These are phyloP conservation scores for Camellia japonica DNA, from an alignment of 148 eudicot species.

Conservation along the genomic window DNA sequence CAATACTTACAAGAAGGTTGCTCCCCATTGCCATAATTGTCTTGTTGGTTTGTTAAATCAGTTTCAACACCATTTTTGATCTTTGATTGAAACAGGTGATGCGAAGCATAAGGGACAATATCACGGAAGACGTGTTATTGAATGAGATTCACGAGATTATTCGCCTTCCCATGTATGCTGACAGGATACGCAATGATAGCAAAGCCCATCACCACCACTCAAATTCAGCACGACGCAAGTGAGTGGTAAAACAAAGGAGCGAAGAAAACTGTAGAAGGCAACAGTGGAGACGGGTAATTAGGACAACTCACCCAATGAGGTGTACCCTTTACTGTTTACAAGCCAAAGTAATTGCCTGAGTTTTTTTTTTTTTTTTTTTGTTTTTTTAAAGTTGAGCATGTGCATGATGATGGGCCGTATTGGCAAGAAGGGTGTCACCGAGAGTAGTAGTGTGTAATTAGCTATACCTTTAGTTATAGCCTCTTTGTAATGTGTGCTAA, in stretches of 20 bases:
- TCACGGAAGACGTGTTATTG: conserved; percentile 73
- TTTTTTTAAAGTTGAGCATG: background rate
- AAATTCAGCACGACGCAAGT: conserved; percentile 30
- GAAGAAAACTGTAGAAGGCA: no score
- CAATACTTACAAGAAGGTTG: conserved; percentile 84
- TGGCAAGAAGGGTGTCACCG: background rate
- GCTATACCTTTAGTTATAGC: background rate
- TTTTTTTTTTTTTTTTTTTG: background rate
- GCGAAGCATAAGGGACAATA: conserved; percentile 86
- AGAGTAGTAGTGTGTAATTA: background rate
- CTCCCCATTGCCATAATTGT: background rate
- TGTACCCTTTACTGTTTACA: background rate
- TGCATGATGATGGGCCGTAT: background rate
- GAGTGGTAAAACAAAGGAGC: background rate
- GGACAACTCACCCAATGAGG: background rate
- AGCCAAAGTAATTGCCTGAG: conserved; percentile 7
- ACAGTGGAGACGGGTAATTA: no score
- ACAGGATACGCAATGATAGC: conserved; percentile 66
- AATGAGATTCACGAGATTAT: conserved; percentile 73
- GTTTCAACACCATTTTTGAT: background rate
- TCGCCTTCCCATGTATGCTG: conserved; percentile 89
- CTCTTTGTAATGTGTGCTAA: background rate
- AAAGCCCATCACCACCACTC: conserved; percentile 38
- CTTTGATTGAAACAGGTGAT: conserved; percentile 53
- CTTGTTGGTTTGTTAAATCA: background rate